phyloP scores from a whole-genome alignment of 2,329 filamentous ascomycete species.

The Dendryphion nanum region DNA sequence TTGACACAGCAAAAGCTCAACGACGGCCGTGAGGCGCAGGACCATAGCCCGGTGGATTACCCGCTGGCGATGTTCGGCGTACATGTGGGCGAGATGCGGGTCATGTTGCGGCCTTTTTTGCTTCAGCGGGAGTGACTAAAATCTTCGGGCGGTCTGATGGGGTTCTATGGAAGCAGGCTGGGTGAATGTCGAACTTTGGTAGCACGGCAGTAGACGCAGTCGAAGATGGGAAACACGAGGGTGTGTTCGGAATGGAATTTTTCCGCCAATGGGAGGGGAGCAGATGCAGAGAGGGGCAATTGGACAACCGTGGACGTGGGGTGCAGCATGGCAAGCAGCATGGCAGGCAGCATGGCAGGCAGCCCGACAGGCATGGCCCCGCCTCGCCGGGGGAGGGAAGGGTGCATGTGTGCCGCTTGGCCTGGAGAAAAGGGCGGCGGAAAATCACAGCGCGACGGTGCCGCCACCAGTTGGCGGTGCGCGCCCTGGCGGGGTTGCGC shows the following conservation, averaged over 20 bases:
- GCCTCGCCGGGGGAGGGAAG: too few relatives aligned
- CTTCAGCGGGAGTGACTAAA: conserved; percentile 33
- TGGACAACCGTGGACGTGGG: too few relatives aligned
- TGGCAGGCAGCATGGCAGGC: too few relatives aligned
- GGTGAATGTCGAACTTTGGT: conserved; percentile 24
- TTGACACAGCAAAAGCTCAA: conserved; percentile 20
- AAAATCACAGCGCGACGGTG: conserved; percentile 10
- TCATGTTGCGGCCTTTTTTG: conserved; percentile 32
- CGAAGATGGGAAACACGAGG: too few relatives aligned
- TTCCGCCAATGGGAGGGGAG: conserved; percentile 37
- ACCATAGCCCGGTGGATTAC: conserved; percentile 20
- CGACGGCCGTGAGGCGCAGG: conserved; percentile 18
- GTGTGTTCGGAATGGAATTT: too few relatives aligned
- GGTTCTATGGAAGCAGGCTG: conserved; percentile 18
- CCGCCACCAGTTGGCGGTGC: too few relatives aligned
- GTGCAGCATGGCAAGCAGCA: too few relatives aligned
- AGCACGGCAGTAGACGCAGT: conserved; percentile 20
- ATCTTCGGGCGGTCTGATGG: conserved; percentile 20
- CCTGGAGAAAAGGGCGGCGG: conserved; percentile 31
- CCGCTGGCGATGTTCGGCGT: conserved; percentile 18
- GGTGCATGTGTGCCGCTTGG: conserved; percentile 26
- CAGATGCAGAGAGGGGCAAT: too few relatives aligned
- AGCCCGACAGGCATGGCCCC: too few relatives aligned
- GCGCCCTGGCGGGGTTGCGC: too few relatives aligned
- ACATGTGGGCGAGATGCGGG: conserved; percentile 34